A percentile compares a stretch with the other conserved stretches of the same genome.
phyloP scores from a whole-genome alignment of 768 basidiomycete species.

The Tubosaeta sp. region DNA sequence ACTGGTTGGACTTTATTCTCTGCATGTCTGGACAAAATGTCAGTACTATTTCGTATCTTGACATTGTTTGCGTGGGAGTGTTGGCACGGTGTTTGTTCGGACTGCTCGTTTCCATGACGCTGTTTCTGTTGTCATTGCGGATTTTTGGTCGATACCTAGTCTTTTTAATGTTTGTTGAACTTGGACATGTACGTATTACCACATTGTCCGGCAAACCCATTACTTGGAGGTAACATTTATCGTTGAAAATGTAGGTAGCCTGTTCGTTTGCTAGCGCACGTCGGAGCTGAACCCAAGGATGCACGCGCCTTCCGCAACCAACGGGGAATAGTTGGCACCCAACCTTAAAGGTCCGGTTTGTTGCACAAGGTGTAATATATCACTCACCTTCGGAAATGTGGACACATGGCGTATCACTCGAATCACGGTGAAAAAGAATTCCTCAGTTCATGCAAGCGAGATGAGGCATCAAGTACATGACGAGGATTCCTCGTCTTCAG shows the following conservation, averaged over 20 bases:
- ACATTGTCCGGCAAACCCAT: too few species aligned
- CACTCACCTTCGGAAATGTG: neutral
- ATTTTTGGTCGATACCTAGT: neutral
- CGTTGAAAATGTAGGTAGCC: too few species aligned
- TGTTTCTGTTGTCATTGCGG: neutral
- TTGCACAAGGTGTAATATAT: neutral
- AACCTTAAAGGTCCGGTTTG: neutral
- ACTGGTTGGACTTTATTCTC: slow-evolving; percentile 15
- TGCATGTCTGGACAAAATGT: slow-evolving; percentile 17
- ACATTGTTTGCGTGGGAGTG: neutral
- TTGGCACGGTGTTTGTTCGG: neutral
- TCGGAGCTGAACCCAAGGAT: too few species aligned
- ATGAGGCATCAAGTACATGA: slow-evolving; percentile 21
- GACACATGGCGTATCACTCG: neutral
- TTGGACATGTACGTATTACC: neutral
- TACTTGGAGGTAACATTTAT: too few species aligned
- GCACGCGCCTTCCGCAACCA: too few species aligned
- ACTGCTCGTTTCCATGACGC: neutral
- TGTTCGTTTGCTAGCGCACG: too few species aligned
- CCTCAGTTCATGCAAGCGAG: slow-evolving; percentile 13
- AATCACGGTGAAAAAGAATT: neutral
- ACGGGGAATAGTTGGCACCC: too few species aligned
- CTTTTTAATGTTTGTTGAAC: neutral
- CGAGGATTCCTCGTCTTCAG: neutral
- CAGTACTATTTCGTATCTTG: neutral